phyloP scores from a whole-genome alignment of 768 basidiomycete genomes.

The Leccinum ochraceum region DNA sequence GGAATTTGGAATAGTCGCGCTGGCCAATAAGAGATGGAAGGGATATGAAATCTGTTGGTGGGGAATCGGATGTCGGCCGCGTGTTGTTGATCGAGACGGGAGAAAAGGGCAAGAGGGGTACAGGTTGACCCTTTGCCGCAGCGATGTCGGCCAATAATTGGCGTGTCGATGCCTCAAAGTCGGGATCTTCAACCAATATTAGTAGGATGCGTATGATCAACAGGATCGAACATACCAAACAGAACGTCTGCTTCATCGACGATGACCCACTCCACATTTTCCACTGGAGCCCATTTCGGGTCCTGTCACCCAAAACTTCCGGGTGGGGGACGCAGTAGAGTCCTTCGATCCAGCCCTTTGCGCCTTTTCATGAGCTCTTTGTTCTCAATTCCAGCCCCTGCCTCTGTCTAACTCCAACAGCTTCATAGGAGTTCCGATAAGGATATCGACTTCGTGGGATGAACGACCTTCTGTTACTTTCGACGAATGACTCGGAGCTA shows the following conservation, averaged over 20 bases:
- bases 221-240: conserved; percentile 57
- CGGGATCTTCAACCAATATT: conserved; percentile 60
- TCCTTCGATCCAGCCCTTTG: conserved; percentile 28
- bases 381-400: conserved; percentile 53
- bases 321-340: conserved; percentile 13
- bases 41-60: too few species aligned
- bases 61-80: too few species aligned
- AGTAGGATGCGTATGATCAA: neutral
- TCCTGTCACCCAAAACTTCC: conserved; percentile 45
- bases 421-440: conserved; percentile 68
- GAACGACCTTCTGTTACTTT: conserved; percentile 2
- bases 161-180: conserved; percentile 77
- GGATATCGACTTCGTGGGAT: conserved; percentile 46
- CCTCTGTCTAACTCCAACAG: conserved; percentile 61
- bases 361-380: conserved; percentile 28
- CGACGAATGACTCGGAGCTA: too few species aligned
- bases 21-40: too few species aligned
- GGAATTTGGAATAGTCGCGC: too few species aligned
- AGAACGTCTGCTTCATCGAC: conserved; percentile 92
- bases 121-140: too few species aligned
- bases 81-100: too few species aligned
- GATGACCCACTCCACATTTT: conserved; percentile 83
- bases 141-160: conserved; percentile 68
- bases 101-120: too few species aligned
- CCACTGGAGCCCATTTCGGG: conserved; percentile 65